Conservation (phyloP, 192 early-diverging fungal species). For the Coemansia sp. region DNA sequence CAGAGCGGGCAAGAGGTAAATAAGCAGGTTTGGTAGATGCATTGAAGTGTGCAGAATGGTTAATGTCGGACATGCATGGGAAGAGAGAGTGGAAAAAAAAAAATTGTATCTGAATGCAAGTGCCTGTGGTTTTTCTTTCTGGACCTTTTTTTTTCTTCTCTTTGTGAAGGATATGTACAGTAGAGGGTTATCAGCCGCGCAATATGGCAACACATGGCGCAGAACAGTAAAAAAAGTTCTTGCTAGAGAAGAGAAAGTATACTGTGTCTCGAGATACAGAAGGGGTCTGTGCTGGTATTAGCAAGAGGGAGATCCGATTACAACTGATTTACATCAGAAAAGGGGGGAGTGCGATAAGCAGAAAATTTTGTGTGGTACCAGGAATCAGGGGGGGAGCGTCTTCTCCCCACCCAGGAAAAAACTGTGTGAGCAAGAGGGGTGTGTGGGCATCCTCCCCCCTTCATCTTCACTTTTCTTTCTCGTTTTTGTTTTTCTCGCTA, state of each 20-base stretch:
- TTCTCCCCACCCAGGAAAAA: too few relatives aligned
- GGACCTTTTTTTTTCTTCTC: background rate
- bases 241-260: background rate
- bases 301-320: background rate
- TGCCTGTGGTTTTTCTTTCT: background rate
- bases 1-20: background rate
- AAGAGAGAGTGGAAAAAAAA: background rate
- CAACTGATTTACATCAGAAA: background rate
- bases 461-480: background rate
- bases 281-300: background rate
- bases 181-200: background rate
- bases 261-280: background rate
- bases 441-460: background rate
- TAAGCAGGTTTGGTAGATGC: constrained; percentile 6
- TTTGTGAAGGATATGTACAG: background rate
- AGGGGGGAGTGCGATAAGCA: background rate
- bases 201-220: background rate
- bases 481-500: background rate
- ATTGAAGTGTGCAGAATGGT: background rate
- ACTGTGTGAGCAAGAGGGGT: background rate
- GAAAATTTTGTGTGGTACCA: background rate
- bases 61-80: background rate
- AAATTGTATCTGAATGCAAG: background rate
- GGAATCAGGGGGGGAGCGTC: background rate
- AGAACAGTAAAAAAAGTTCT: background rate